A percentile compares a stretch with the other conserved stretches of the same genome.
Conservation (phyloP, 2,329 filamentous ascomycete species). For the Neoscytalidium dimidiatum region DNA sequence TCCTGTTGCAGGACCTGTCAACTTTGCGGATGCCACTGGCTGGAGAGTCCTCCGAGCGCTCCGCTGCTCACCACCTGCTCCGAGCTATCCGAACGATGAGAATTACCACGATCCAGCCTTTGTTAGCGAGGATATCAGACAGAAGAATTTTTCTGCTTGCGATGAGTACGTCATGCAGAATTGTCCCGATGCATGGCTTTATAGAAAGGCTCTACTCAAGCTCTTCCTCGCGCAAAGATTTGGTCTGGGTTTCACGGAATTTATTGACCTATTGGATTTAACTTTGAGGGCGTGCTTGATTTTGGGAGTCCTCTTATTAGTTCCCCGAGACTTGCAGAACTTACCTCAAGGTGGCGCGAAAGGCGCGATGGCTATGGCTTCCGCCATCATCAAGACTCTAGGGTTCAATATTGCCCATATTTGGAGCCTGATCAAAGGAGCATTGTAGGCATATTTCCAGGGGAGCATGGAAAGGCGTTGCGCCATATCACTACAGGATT, state of each 20-base stretch:
- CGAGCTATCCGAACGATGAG: slow-evolving; percentile 32
- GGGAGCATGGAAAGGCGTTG: neutral
- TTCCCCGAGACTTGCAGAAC: neutral
- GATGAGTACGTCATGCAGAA: slow-evolving; percentile 38
- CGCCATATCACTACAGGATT: no score
- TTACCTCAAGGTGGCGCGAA: neutral
- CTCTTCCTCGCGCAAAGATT: slow-evolving; percentile 46
- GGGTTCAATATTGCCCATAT: slow-evolving; percentile 2
- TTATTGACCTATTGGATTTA: slow-evolving; percentile 32
- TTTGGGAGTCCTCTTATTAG: neutral
- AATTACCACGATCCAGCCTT: slow-evolving; percentile 6
- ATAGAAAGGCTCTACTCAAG: slow-evolving; percentile 41
- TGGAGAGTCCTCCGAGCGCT: slow-evolving; percentile 41
- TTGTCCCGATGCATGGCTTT: slow-evolving; percentile 28
- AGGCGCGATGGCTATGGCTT: neutral
- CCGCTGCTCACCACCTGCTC: slow-evolving; percentile 42
- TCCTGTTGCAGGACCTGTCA: neutral
- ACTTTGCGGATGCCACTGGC: slow-evolving; percentile 29
- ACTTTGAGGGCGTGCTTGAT: slow-evolving; percentile 25
- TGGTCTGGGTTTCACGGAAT: slow-evolving; percentile 37
- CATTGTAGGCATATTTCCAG: neutral
- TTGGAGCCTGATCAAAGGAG: slow-evolving; percentile 16
- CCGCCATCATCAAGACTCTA: neutral
- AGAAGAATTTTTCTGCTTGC: slow-evolving; percentile 40
- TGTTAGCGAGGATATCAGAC: slow-evolving; percentile 39